phyloP scores from a whole-genome alignment of 257 asterid species.

The Solanum dulcamara region DNA sequence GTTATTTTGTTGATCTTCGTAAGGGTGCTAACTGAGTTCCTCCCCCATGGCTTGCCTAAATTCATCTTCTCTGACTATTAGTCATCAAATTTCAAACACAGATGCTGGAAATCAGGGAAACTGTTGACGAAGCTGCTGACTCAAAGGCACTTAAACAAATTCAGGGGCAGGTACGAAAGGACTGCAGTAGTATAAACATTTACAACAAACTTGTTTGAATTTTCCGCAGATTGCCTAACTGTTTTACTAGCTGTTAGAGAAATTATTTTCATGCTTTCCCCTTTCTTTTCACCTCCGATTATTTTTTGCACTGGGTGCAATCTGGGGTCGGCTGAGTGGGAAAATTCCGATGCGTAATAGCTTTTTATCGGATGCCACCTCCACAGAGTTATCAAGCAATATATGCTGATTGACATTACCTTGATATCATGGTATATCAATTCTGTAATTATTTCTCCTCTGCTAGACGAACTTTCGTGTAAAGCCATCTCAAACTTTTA shows the following conservation, averaged over 20 bases:
- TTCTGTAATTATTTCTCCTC: neutral
- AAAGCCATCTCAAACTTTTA: neutral
- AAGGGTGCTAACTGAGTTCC: neutral
- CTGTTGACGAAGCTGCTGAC: conserved; percentile 75
- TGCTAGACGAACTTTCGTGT: neutral
- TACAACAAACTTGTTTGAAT: neutral
- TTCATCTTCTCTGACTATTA: neutral
- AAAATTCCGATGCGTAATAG: neutral
- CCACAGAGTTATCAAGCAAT: neutral
- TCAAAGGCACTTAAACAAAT: conserved; percentile 43
- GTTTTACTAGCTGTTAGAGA: neutral
- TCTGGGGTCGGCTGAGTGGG: neutral
- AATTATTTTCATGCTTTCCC: neutral
- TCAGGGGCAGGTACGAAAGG: conserved; percentile 47
- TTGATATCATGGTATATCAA: neutral
- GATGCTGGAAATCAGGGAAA: conserved; percentile 88
- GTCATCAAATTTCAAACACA: conserved; percentile 16
- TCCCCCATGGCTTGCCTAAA: neutral
- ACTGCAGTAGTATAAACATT: neutral
- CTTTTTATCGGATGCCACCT: neutral
- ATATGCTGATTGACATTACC: neutral
- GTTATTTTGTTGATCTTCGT: neutral
- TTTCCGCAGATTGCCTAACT: neutral
- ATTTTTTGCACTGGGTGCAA: neutral
- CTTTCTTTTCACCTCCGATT: neutral